Conservation (phyloP, 192 early-diverging fungal species). For the Geranomyces variabilis region DNA sequence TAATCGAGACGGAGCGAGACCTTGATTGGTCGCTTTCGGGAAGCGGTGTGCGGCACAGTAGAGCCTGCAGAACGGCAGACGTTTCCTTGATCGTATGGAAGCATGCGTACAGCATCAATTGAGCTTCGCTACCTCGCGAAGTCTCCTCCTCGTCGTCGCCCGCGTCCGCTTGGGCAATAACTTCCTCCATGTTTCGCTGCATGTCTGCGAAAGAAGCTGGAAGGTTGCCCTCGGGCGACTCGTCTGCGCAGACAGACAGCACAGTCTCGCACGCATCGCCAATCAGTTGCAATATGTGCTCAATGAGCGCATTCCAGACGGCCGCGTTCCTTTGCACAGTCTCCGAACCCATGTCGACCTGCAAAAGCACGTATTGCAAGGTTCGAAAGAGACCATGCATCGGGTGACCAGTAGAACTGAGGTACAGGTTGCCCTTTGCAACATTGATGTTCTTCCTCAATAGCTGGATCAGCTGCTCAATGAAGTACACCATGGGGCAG, state of each 20-base stretch:
- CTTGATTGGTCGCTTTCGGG: constrained; percentile 18
- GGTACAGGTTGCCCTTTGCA: constrained; percentile 51
- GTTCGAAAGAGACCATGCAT: constrained; percentile 64
- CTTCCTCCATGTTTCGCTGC: constrained; percentile 46
- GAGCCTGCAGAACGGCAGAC: constrained; percentile 53
- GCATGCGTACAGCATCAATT: constrained; percentile 86
- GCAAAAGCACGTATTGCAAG: constrained; percentile 50
- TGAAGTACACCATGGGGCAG: constrained; percentile 40
- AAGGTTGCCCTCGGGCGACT: constrained; percentile 77
- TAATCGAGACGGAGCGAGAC: constrained; percentile 18
- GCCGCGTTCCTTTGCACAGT: background rate
- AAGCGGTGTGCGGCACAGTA: constrained; percentile 52
- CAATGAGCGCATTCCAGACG: constrained; percentile 26
- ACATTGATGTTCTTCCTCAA: constrained; percentile 52
- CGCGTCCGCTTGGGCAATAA: constrained; percentile 38
- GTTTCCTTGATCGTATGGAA: constrained; percentile 93
- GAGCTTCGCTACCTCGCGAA: constrained; percentile 68
- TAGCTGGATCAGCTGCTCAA: constrained; percentile 53
- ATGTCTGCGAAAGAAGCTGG: constrained; percentile 76
- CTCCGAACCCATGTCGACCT: constrained; percentile 23
- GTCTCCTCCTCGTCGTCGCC: constrained; percentile 40
- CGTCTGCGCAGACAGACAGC: constrained; percentile 41
- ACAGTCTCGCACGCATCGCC: constrained; percentile 33
- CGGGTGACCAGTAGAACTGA: constrained; percentile 51
- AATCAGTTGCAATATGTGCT: constrained; percentile 21